A percentile compares a stretch with the other conserved stretches of the same genome.
Conservation (phyloP, 768 basidiomycete species). For the Boletales sp. region DNA sequence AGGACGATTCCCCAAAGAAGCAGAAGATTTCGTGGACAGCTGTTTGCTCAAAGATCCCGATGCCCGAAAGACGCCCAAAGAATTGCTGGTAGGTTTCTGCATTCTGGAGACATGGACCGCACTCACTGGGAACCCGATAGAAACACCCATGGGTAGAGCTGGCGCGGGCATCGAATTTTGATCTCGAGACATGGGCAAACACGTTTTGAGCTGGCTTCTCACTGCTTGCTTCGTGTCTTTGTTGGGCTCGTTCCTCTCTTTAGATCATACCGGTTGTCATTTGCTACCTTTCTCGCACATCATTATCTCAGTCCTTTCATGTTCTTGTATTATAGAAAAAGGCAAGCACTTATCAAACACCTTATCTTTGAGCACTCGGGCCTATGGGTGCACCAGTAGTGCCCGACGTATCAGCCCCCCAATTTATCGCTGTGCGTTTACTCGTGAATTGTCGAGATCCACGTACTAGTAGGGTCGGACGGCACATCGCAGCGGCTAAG, state of each 20-base stretch:
- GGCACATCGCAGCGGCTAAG: no score
- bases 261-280: constrained; percentile 25
- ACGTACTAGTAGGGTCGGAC: no score
- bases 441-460: no score
- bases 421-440: no score
- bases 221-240: constrained; percentile 8
- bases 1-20: constrained; percentile 66
- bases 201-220: constrained; percentile 49
- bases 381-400: no score
- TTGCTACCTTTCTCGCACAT: constrained; percentile 27
- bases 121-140: constrained; percentile 35
- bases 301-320: constrained; percentile 27
- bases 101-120: not conserved
- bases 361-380: no score
- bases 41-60: constrained; percentile 92
- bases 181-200: constrained; percentile 78
- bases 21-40: constrained; percentile 83
- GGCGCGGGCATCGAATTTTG: constrained; percentile 55
- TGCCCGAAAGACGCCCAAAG: constrained; percentile 79
- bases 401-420: no score
- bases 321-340: constrained; percentile 31
- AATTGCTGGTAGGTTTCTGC: constrained; percentile 56
- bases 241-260: constrained; percentile 9
- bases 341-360: constrained; percentile 8
- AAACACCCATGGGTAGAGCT: constrained; percentile 72